These are phyloP conservation scores for Geosmithia putterillii DNA, from an alignment of 2,329 filamentous ascomycete genomes.

Conservation along the genomic window DNA sequence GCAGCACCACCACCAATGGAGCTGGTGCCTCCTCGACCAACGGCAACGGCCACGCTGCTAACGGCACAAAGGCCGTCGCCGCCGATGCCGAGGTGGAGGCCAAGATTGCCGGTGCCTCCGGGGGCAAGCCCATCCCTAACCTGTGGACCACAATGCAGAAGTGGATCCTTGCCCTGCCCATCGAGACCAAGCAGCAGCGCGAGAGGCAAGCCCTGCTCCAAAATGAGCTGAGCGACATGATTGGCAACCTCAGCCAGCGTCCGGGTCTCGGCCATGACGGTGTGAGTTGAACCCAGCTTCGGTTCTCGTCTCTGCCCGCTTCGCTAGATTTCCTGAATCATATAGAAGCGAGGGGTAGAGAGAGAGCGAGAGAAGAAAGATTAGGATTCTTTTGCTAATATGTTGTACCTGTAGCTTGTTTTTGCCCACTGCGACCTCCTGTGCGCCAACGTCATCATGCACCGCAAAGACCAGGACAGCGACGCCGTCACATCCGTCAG, in stretches of 20 bases:
- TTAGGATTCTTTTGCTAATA: neutral
- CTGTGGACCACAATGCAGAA: slow-evolving; percentile 93
- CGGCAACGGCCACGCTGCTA: slow-evolving; percentile 24
- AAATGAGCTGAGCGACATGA: slow-evolving; percentile 58
- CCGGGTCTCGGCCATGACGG: slow-evolving; percentile 65
- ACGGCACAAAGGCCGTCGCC: neutral
- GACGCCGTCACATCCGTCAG: slow-evolving; percentile 28
- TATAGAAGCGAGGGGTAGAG: too few species aligned
- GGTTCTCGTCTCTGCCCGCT: neutral
- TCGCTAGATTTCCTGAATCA: neutral
- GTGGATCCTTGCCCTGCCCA: slow-evolving; percentile 82
- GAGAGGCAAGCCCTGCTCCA: slow-evolving; percentile 58
- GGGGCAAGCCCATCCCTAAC: slow-evolving; percentile 66
- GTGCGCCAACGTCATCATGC: slow-evolving; percentile 90
- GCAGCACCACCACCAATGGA: slow-evolving; percentile 24
- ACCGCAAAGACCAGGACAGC: slow-evolving; percentile 23
- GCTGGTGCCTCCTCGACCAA: too few species aligned
- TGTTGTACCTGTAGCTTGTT: slow-evolving; percentile 50
- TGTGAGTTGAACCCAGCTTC: too few species aligned
- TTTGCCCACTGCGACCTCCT: slow-evolving; percentile 94
- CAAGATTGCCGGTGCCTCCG: slow-evolving; percentile 40
- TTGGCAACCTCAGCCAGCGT: slow-evolving; percentile 60
- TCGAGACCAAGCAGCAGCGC: slow-evolving; percentile 55
- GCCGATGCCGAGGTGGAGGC: neutral
- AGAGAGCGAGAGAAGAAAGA: too few species aligned